phyloP scores from a whole-genome alignment of 345 rosid species.

The Salix exigua region DNA sequence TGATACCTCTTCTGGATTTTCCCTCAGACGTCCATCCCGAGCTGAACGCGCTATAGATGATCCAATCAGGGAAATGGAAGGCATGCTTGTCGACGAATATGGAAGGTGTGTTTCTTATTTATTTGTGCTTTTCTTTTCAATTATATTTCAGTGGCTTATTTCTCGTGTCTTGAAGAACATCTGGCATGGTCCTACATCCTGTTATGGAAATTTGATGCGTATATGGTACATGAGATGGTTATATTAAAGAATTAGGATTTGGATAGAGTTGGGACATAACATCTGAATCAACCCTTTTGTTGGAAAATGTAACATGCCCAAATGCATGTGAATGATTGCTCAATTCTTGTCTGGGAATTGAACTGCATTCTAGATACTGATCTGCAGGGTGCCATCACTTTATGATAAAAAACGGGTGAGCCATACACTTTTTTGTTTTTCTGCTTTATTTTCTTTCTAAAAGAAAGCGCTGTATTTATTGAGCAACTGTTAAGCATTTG shows the following conservation, averaged over 20 bases:
- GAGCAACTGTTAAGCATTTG: background rate
- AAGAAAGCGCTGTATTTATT: background rate
- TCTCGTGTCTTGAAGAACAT: background rate
- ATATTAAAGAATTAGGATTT: background rate
- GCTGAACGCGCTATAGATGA: slow-evolving; percentile 90
- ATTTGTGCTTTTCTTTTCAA: background rate
- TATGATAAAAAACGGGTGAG: background rate
- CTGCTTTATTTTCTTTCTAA: background rate
- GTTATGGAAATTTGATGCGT: background rate
- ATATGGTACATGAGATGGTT: background rate
- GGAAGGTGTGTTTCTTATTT: slow-evolving; percentile 63
- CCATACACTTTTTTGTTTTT: background rate
- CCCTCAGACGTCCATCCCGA: slow-evolving; percentile 78
- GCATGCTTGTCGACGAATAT: slow-evolving; percentile 97
- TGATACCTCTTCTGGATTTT: slow-evolving; percentile 54
- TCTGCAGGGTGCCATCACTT: background rate
- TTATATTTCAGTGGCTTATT: background rate
- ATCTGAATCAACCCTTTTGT: background rate
- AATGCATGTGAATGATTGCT: background rate
- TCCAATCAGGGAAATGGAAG: slow-evolving; percentile 97
- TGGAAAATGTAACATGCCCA: background rate
- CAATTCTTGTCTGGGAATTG: background rate
- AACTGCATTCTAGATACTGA: background rate
- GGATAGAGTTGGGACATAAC: background rate
- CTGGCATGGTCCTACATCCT: background rate